phyloP scores from a whole-genome alignment of 208 protist genomes.

The Acanthamoeba healyi region DNA sequence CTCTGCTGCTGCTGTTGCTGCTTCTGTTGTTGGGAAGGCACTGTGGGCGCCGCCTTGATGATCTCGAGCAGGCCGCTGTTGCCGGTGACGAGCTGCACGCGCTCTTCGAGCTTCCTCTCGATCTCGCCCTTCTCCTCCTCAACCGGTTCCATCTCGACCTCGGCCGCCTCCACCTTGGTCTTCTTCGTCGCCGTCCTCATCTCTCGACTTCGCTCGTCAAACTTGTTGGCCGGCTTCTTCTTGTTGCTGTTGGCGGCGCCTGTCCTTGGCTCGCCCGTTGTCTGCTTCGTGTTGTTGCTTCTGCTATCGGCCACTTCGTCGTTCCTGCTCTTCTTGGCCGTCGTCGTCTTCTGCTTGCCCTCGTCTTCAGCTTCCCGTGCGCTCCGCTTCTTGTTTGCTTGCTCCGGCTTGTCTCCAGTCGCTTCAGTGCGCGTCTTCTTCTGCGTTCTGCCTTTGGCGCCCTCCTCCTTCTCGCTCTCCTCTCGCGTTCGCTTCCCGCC shows the following conservation, averaged over 20 bases:
- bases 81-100: constrained; percentile 2
- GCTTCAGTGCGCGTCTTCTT: not conserved
- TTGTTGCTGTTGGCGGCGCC: not conserved
- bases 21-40: not conserved
- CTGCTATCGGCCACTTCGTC: not conserved
- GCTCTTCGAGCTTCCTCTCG: constrained; percentile 16
- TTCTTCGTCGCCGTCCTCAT: not conserved
- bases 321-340: not conserved
- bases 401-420: no score
- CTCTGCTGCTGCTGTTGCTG: not conserved
- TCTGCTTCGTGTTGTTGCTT: not conserved
- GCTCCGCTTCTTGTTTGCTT: not conserved
- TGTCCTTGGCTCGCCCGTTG: not conserved
- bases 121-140: constrained; percentile 49
- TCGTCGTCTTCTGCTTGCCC: not conserved
- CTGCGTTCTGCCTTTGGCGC: not conserved
- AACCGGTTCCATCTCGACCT: not conserved
- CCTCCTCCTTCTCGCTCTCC: not conserved
- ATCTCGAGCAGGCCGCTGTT: constrained; percentile 30
- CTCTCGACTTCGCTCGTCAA: constrained; percentile 1
- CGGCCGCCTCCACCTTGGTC: not conserved
- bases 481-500: not conserved
- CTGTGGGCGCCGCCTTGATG: not conserved
- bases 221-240: constrained; percentile 41
- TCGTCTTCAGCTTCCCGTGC: not conserved